Evolutionary conservation across 2,329 filamentous ascomycete species (phyloP).

Genomic region (Cladophialophora carrionii): DNA sequence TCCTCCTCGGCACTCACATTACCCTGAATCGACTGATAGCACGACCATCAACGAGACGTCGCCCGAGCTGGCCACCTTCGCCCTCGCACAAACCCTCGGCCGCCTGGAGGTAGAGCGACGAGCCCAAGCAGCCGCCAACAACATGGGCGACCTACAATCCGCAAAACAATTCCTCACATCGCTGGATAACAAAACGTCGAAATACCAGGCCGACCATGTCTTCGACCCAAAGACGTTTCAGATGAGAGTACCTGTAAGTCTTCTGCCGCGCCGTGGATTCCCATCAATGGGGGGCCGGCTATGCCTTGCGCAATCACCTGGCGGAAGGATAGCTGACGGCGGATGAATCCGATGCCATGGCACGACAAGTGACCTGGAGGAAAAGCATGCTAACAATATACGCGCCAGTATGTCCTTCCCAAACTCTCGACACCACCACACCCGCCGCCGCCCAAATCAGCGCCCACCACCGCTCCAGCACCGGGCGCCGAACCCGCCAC

Average conservation of each 20-base stretch:
- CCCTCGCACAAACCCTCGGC: slow-evolving; percentile 50
- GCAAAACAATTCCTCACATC: slow-evolving; percentile 79
- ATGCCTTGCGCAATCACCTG: not conserved
- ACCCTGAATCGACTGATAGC: not conserved
- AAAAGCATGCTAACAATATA: not conserved
- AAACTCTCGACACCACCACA: slow-evolving; percentile 49
- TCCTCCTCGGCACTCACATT: not conserved
- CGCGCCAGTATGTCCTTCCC: slow-evolving; percentile 51
- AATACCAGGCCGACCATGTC: slow-evolving; percentile 86
- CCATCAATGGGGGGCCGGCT: not conserved
- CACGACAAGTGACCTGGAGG: not conserved
- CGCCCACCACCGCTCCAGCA: slow-evolving; percentile 35
- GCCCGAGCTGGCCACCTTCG: slow-evolving; percentile 34
- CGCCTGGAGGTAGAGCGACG: slow-evolving; percentile 50
- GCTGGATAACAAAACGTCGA: slow-evolving; percentile 76
- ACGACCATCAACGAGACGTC: not conserved
- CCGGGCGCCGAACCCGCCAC: slow-evolving; percentile 34
- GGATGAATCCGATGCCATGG: not conserved
- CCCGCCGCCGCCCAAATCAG: slow-evolving; percentile 50
- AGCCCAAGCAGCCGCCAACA: slow-evolving; percentile 51
- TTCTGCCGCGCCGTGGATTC: slow-evolving; percentile 1
- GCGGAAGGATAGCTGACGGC: not conserved
- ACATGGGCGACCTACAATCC: slow-evolving; percentile 82
- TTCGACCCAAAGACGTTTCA: slow-evolving; percentile 81
- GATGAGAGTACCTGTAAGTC: slow-evolving; percentile 71